Base-by-base conservation (phyloP, 1,284 basidiomycete genomes). In the Inonotus hispidus region DNA sequence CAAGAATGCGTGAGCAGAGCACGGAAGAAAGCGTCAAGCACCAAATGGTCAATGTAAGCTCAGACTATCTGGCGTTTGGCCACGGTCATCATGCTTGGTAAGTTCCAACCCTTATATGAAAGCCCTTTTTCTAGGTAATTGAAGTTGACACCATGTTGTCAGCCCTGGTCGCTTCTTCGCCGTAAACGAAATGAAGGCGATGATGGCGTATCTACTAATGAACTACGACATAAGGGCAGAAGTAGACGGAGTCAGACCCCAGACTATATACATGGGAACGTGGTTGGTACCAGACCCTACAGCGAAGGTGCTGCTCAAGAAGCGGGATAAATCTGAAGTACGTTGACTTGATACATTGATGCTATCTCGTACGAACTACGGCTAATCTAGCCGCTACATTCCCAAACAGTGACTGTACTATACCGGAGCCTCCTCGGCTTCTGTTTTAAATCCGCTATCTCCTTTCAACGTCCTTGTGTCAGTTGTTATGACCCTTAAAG, bases 121-220 rank as follows among this genome's bases (percentile, higher is more conserved):
- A 4, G 8, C 32, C 4, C 32, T 16, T 41, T 1, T 23, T 14
- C 19, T 2, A 3, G 14, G n/a, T 49, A 27, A n/a, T 25, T 60
- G 21, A 4, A 8, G 8, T 32, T 8, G 29, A 47, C 47, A 23
- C 16, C 45, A 19, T 52, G n/a, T 52, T 21, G 38, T 41, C 52
- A 72, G 77, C 60, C 78, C 79, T 5, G 79, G 77, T 3, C 71
- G 78, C 2, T 80, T 79, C 70, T 80, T 81, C 64, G 79, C 79
- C 0, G 74, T 73, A 14, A 75, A 72, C 60, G 75, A 76, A 65
- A 66, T 82, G 46, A 82, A 82, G 66, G 70, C 72, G 1, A 74
- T 81, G 70, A 66, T 81, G 43, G 76, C 75, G 3, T 71, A 79
- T 58, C 65, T 79, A 13, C 57, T 82, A 1, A 38, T 78, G 23